Conservation (phyloP, 345 rosid species). For the Eucalyptus tenuipes region DNA sequence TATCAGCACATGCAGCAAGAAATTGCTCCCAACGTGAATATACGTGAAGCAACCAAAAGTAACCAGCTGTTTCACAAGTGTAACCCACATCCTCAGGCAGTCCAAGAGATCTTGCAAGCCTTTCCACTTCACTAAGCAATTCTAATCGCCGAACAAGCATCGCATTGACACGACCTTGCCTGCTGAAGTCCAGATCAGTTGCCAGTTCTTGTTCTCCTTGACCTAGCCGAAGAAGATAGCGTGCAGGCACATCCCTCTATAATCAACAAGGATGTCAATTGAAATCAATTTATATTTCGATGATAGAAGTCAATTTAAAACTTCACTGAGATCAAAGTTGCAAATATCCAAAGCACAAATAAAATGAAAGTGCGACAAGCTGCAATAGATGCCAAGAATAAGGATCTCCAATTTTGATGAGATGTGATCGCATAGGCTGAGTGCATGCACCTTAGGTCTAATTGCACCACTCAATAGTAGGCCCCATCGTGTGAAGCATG, state of each 20-base stretch:
- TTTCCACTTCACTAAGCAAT: constrained; percentile 86
- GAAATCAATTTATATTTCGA: neutral
- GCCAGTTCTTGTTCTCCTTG: constrained; percentile 99
- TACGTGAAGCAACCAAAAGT: constrained; percentile 97
- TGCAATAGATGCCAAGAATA: neutral
- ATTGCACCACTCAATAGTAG: neutral
- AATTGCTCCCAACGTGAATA: constrained; percentile 97
- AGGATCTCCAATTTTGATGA: neutral
- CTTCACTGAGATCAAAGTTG: neutral
- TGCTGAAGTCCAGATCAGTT: constrained; percentile 92
- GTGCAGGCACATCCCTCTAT: constrained; percentile 99
- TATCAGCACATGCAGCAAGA: constrained; percentile 77
- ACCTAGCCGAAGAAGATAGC: constrained; percentile 98
- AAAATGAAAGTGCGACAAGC: neutral
- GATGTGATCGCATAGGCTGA: neutral
- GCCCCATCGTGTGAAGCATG: neutral
- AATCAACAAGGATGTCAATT: neutral
- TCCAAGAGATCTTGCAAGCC: constrained; percentile 90
- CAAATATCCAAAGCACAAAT: neutral
- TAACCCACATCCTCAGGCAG: constrained; percentile 98
- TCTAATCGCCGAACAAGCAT: constrained; percentile 97
- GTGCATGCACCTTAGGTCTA: neutral
- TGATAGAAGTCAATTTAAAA: neutral
- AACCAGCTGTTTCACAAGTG: constrained; percentile 99
- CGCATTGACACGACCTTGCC: constrained; percentile 98